These are phyloP conservation scores for Phytophthora fragariae DNA, from an alignment of 352 stramenopile species.

Conservation along the genomic window DNA sequence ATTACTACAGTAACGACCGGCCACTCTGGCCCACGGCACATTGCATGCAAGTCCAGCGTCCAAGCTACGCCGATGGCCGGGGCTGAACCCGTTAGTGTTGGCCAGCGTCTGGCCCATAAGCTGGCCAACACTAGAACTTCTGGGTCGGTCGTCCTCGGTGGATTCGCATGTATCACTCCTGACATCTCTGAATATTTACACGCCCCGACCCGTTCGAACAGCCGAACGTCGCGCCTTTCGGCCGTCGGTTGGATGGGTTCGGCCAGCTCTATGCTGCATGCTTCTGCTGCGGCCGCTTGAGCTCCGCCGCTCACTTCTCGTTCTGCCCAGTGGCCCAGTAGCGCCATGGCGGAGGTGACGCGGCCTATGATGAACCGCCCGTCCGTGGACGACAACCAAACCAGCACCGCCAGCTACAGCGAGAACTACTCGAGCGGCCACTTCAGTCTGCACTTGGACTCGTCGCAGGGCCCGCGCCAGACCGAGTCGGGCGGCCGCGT, in stretches of 20 bases:
- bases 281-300: not conserved
- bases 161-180: slow-evolving; percentile 8
- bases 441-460: slow-evolving; percentile 34
- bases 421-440: slow-evolving; percentile 33
- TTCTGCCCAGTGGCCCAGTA: slow-evolving; percentile 6
- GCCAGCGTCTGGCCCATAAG: not conserved
- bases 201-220: slow-evolving; percentile 13
- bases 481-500: slow-evolving; percentile 36
- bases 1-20: not conserved
- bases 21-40: not conserved
- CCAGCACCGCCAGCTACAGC: slow-evolving; percentile 6
- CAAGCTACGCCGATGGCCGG: not conserved
- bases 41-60: slow-evolving; percentile 1
- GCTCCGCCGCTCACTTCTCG: slow-evolving; percentile 14
- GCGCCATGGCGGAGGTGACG: slow-evolving; percentile 30
- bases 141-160: not conserved
- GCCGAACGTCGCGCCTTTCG: slow-evolving; percentile 16
- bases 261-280: not conserved
- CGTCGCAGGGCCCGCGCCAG: slow-evolving; percentile 24
- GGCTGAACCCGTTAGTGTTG: slow-evolving; percentile 4
- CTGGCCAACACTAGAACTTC: no score
- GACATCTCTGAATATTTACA: slow-evolving; percentile 15
- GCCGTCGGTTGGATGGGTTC: not conserved
- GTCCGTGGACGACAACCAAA: slow-evolving; percentile 6
- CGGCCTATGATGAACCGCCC: slow-evolving; percentile 1